Percentiles rank a stretch among this genome's conserved stretches.
Evolutionary conservation across 2,329 filamentous ascomycete species (phyloP).

Genomic region (Pseudocercospora ulei): DNA sequence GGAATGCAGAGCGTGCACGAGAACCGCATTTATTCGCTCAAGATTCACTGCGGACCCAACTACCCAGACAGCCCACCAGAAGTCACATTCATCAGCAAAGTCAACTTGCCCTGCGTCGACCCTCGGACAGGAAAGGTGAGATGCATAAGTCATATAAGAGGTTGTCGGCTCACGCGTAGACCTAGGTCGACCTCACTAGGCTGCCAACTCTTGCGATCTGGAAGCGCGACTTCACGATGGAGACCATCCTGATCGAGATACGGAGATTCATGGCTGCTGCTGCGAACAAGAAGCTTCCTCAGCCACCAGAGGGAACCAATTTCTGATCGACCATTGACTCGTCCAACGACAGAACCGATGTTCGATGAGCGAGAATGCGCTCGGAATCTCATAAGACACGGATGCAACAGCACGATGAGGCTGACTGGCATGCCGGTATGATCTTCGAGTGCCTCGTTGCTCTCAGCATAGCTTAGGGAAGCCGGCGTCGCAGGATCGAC

Average conservation of each 20-base stretch:
- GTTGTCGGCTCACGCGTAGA: constrained; percentile 5
- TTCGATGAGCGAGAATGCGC: neutral
- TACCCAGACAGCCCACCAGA: constrained; percentile 85
- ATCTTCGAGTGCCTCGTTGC: no score
- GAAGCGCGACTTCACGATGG: constrained; percentile 91
- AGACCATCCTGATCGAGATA: constrained; percentile 80
- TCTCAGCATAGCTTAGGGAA: constrained; percentile 16
- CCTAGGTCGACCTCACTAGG: constrained; percentile 68
- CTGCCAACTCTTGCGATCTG: constrained; percentile 79
- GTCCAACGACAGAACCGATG: neutral
- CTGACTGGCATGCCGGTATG: no score
- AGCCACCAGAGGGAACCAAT: constrained; percentile 75
- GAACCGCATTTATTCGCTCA: constrained; percentile 97
- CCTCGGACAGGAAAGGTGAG: constrained; percentile 61
- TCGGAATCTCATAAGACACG: no score
- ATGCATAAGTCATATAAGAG: neutral
- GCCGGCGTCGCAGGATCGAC: constrained; percentile 8
- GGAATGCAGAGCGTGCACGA: constrained; percentile 71
- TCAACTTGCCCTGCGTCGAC: constrained; percentile 95
- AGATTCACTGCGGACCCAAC: constrained; percentile 82
- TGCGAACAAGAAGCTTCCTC: constrained; percentile 86
- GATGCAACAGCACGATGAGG: neutral
- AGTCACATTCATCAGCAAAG: constrained; percentile 84
- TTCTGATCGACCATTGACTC: constrained; percentile 25
- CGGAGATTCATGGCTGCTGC: constrained; percentile 84